Evolutionary conservation across 495 filamentous ascomycete species (phyloP), one percentile per base, ranked within the genome.

Genomic region (Tetracladium setigerum): DNA sequence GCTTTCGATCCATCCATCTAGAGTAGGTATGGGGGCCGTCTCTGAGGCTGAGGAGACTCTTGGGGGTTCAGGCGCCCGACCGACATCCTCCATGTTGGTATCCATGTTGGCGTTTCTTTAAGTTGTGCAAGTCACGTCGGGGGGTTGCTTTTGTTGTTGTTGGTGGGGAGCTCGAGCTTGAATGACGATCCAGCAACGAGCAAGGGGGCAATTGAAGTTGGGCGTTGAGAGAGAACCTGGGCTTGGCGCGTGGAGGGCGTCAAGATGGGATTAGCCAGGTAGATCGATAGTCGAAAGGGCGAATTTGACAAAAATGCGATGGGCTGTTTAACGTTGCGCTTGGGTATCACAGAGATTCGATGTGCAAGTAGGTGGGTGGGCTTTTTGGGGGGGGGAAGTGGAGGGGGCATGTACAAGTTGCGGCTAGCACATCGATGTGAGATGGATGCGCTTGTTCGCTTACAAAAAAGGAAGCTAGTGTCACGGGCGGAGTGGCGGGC

Each of bases 1-100:
- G 68, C 78, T 92, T 73, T 95, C 90, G 63, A 98, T 98, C 92
- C 92, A 98, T 54, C 91, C 89, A 67, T 98, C 92, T 33, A 97
- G 71, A 31, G 89, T 94, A 31, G 89, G 84, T 70, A 95, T 92
- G 47, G 89, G 85, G 30, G 87, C 78, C 9, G 94, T 82, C 66
- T 97, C 94, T 40, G 79, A 74, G 17, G 76, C 71, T 53, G 84
- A 80, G 44, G 84, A 76, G 59, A 87, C 68, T 56, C 76, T 72
- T 63, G 90, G 79, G 52, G 89, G 86, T 60, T 94, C 82, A 52
- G 89, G 86, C 54, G 82, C 78, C 64, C 89, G 85, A 59, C 85
- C 86, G 54, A 95, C 89, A 66, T 98, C 92, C 71, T 86, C 84
- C 92, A 98, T 98, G 67, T 94, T 95, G 60, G 89, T 95, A 70